Base-by-base conservation (phyloP, 202 grass and related monocot genomes). In the Panicum virgatum region DNA sequence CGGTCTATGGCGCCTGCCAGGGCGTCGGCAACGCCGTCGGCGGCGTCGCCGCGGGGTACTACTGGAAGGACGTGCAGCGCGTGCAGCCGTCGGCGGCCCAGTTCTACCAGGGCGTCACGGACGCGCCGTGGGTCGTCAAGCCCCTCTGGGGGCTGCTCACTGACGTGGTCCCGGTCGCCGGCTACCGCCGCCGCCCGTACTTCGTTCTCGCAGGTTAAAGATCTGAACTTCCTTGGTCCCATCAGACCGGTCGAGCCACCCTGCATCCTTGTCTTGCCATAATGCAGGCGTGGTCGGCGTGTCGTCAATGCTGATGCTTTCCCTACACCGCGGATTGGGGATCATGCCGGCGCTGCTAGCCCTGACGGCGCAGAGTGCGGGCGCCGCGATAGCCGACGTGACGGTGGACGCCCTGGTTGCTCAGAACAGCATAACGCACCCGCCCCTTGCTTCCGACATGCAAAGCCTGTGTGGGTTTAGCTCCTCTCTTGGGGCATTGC, bases 1-100 rank as follows among this genome's bases (percentile, higher is more conserved):
- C 85, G 16, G 80, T 90, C 59, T 92, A 97, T 73, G 91, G 94
- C 19, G 60, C 89, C 65, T 94, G 90, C 81, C 92, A 92, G 78
- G 94, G 94, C 20, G 69, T 91, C 53, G 92, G 86, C 73, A 80
- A 87, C 50, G 83, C 89, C 68, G 65, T 94, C 48, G 73, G 40
- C 25, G 34, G 82, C 13, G 94, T 97, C 75, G 94, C 92, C 25
- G 76, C 83, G 18, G 81, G 77, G 69, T 97, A 90, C 88, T 97
- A 94, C 82, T 92, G 88, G 91, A 97, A 97, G 85, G 92, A 94
- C 83, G 94, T 91, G 70, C 91, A 90, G 76, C 86, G 63, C 83
- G 58, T 90, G 54, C 94, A 90, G 82, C 94, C 94, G 26, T 90
- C 91, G 4, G 81, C 69, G 30, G 83, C 92, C 3, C 94, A 94